A percentile compares a stretch with the other conserved stretches of the same genome.
Evolutionary conservation across 2,329 filamentous ascomycete genomes (phyloP).

Genomic region (Neurospora sp.): DNA sequence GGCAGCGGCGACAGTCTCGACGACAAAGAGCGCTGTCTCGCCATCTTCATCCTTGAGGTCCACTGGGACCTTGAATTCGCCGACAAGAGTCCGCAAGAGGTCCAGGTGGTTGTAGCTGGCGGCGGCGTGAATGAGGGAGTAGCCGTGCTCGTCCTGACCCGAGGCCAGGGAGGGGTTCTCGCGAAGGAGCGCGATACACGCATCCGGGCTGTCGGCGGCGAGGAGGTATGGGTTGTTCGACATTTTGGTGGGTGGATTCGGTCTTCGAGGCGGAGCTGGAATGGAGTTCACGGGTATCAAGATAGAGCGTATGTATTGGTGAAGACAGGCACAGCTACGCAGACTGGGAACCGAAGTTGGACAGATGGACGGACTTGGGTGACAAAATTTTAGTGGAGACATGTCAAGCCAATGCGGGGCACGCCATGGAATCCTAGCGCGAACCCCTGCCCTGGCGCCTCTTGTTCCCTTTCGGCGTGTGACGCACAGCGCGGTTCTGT

Average conservation of each 20-base stretch:
- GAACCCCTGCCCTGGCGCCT: background rate
- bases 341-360: background rate
- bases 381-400: conserved; percentile 8
- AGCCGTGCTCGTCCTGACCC: conserved; percentile 80
- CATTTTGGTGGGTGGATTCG: conserved; percentile 25
- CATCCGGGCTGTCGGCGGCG: conserved; percentile 70
- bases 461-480: background rate
- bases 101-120: conserved; percentile 84
- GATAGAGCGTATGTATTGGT: background rate
- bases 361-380: background rate
- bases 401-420: background rate
- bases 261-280: background rate
- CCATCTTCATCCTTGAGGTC: conserved; percentile 83
- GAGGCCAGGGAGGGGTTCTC: conserved; percentile 67
- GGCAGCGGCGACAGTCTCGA: conserved; percentile 71
- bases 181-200: conserved; percentile 65
- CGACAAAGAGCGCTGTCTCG: conserved; percentile 92
- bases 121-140: conserved; percentile 87
- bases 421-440: background rate
- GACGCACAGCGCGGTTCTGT: background rate
- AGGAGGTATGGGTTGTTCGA: conserved; percentile 58
- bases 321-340: background rate
- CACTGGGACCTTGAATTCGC: conserved; percentile 67
- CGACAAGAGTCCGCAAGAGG: conserved; percentile 65
- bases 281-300: background rate